Percentiles rank a stretch among this genome's conserved stretches.
phyloP scores from a whole-genome alignment of 179 eudicot genomes.

The Silene noctiflora region DNA sequence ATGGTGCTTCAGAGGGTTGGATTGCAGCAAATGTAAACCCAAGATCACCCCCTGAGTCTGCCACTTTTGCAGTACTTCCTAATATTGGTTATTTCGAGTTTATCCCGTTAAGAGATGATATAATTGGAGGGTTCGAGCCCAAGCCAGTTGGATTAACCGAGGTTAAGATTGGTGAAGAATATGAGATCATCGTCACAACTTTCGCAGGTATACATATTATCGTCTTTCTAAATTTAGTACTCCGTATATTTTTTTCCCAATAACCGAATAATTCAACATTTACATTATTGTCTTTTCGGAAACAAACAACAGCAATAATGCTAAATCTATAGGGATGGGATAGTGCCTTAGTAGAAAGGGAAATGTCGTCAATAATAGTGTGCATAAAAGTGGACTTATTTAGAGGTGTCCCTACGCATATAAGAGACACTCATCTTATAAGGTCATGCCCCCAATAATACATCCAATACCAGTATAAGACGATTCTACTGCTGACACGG shows the following conservation, averaged over 20 bases:
- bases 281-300: slow-evolving; percentile 3
- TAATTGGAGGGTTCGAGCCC: slow-evolving; percentile 34
- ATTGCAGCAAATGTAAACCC: slow-evolving; percentile 89
- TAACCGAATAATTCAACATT: not conserved
- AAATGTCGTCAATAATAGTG: not conserved
- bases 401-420: slow-evolving; percentile 6
- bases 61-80: slow-evolving; percentile 75
- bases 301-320: not conserved
- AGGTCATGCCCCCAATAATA: not conserved
- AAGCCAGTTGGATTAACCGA: slow-evolving; percentile 67
- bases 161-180: slow-evolving; percentile 76
- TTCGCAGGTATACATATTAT: slow-evolving; percentile 51
- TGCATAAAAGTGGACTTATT: slow-evolving; percentile 5
- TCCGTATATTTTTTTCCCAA: not conserved
- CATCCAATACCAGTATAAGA: not conserved
- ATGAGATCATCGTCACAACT: slow-evolving; percentile 74
- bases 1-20: slow-evolving; percentile 94
- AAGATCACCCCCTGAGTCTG: slow-evolving; percentile 58
- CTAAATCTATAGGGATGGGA: not conserved
- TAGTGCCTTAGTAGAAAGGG: not conserved
- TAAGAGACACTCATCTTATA: not conserved
- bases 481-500: no score
- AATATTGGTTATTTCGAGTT: slow-evolving; percentile 79
- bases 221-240: not conserved
- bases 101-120: slow-evolving; percentile 46